These are phyloP conservation scores for Yamadazyma mexicana DNA, from an alignment of 1,139 yeast genomes.

Conservation along the genomic window DNA sequence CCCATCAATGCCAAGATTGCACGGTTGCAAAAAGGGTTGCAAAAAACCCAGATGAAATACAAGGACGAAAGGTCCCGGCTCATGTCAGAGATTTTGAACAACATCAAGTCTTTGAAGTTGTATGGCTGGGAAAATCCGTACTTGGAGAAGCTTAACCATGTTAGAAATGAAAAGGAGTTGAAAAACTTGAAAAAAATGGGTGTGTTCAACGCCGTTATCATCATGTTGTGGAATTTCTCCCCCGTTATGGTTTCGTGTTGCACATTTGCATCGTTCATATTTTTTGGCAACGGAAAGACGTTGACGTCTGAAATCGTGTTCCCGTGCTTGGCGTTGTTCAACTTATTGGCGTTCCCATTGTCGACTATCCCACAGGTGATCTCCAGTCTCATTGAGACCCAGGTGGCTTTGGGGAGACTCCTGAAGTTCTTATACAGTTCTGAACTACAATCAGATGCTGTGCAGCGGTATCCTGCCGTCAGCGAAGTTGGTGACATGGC, in stretches of 20 bases:
- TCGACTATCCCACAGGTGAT: conserved; percentile 93
- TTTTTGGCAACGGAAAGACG: conserved; percentile 59
- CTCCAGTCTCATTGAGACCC: conserved; percentile 83
- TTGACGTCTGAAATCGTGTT: conserved; percentile 90
- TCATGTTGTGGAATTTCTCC: conserved; percentile 81
- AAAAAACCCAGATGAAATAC: conserved; percentile 52
- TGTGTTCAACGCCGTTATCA: conserved; percentile 67
- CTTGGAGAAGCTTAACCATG: conserved; percentile 65
- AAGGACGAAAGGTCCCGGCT: conserved; percentile 53
- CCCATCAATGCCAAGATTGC: conserved; percentile 82
- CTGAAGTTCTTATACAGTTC: conserved; percentile 69
- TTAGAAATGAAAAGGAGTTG: conserved; percentile 88
- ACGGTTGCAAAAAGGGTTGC: conserved; percentile 70
- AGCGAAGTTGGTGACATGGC: conserved; percentile 63
- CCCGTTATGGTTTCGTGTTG: conserved; percentile 91
- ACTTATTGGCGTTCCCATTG: conserved; percentile 84
- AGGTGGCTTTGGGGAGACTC: conserved; percentile 81
- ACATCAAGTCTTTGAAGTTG: conserved; percentile 86
- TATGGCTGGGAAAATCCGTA: conserved; percentile 97
- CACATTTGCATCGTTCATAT: conserved; percentile 83
- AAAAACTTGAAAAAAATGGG: conserved; percentile 77
- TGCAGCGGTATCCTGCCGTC: conserved; percentile 55
- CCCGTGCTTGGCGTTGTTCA: conserved; percentile 89
- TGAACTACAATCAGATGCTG: conserved; percentile 82
- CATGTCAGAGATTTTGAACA: conserved; percentile 85